Percentiles rank a stretch among this genome's conserved stretches.
These are phyloP conservation scores for Suhomyces sp. DNA, from an alignment of 805 yeast genomes.

Conservation along the genomic window DNA sequence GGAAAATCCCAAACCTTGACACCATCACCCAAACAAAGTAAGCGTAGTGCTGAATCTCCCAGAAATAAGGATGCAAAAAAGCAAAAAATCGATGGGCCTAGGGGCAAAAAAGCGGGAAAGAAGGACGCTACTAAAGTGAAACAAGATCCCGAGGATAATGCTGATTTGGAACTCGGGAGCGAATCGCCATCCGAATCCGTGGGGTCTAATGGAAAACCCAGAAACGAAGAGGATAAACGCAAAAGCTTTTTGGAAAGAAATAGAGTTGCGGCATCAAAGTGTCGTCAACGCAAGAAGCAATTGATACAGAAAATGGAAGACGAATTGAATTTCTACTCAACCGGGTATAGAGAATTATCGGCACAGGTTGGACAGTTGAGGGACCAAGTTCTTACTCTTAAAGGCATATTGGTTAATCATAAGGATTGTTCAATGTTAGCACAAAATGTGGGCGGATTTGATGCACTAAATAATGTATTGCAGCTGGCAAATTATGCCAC, in stretches of 20 bases:
- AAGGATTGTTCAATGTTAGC: slow-evolving; percentile 46
- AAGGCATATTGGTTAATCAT: slow-evolving; percentile 49
- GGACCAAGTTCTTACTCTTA: slow-evolving; percentile 54
- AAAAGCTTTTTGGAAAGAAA: slow-evolving; percentile 82
- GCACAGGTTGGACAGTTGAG: slow-evolving; percentile 57
- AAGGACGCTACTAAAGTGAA: slow-evolving; percentile 8
- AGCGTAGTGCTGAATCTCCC: slow-evolving; percentile 3
- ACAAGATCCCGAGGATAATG: slow-evolving; percentile 9
- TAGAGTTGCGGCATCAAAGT: slow-evolving; percentile 91
- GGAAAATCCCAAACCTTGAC: slow-evolving; percentile 8
- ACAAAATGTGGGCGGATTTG: slow-evolving; percentile 48
- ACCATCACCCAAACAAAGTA: neutral
- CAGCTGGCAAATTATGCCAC: slow-evolving; percentile 32
- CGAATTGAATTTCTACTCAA: slow-evolving; percentile 67
- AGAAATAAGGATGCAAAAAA: slow-evolving; percentile 6
- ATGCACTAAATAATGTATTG: slow-evolving; percentile 43
- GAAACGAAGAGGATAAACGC: slow-evolving; percentile 49
- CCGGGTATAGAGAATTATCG: slow-evolving; percentile 67
- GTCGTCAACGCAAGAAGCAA: slow-evolving; percentile 92
- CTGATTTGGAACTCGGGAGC: slow-evolving; percentile 1
- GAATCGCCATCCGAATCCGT: slow-evolving; percentile 2
- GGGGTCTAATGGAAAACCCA: slow-evolving; percentile 1
- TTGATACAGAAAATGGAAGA: slow-evolving; percentile 79
- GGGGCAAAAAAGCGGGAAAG: slow-evolving; percentile 11
- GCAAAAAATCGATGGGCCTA: slow-evolving; percentile 7